Conservation (phyloP, 2,329 filamentous ascomycete species). For the Chrysosporium keratinophilum region DNA sequence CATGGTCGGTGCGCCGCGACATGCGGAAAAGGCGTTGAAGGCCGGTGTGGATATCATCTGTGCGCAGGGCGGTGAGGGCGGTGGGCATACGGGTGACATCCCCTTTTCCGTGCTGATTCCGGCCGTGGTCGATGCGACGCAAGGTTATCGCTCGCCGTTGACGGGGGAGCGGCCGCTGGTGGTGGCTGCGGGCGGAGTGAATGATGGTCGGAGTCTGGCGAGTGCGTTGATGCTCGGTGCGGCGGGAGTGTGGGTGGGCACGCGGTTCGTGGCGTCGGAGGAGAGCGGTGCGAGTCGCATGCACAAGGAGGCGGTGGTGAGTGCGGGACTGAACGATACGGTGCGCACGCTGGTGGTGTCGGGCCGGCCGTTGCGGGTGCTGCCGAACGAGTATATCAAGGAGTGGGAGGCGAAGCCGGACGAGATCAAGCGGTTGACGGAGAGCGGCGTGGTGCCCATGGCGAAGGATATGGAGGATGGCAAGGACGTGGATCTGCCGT, state of each 20-base stretch:
- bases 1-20: constrained; percentile 89
- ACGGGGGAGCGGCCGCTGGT: constrained; percentile 64
- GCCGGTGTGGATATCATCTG: constrained; percentile 84
- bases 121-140: constrained; percentile 73
- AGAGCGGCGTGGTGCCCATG: constrained; percentile 67
- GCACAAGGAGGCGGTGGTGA: constrained; percentile 77
- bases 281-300: constrained; percentile 71
- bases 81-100: constrained; percentile 83
- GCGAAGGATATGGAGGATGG: constrained; percentile 73
- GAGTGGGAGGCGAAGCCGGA: constrained; percentile 68
- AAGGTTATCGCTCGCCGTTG: constrained; percentile 58
- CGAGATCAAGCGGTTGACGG: constrained; percentile 65
- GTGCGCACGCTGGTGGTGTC: constrained; percentile 70
- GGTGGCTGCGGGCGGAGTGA: constrained; percentile 79
- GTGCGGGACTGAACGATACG: constrained; percentile 69
- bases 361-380: constrained; percentile 69
- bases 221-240: constrained; percentile 80
- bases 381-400: constrained; percentile 72
- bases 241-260: constrained; percentile 85
- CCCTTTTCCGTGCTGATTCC: constrained; percentile 80
- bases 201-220: constrained; percentile 70
- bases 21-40: constrained; percentile 78
- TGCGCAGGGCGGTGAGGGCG: constrained; percentile 85
- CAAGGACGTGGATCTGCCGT: constrained; percentile 72
- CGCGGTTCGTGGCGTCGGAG: constrained; percentile 71